Evolutionary conservation across 2,329 filamentous ascomycete species (phyloP).

Genomic region (Verticillium dahliae): DNA sequence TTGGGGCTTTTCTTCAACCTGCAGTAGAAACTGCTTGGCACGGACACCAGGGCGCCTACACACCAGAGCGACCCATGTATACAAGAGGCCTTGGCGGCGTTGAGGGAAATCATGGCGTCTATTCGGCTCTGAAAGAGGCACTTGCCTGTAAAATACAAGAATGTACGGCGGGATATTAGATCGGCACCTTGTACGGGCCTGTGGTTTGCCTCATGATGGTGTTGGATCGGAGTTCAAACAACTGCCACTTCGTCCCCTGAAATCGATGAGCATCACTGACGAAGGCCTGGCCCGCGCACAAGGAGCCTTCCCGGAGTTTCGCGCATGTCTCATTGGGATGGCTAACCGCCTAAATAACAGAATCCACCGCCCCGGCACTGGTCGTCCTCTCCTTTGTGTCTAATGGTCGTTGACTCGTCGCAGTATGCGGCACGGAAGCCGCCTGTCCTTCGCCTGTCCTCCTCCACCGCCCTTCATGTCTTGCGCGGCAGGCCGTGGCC

Average conservation of each 20-base stretch:
- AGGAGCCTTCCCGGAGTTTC: neutral
- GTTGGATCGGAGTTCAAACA: neutral
- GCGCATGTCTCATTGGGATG: neutral
- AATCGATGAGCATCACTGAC: neutral
- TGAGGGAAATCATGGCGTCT: neutral
- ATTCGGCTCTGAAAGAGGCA: slow-evolving; percentile 1
- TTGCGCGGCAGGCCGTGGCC: neutral
- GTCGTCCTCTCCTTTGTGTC: neutral
- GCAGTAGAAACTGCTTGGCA: neutral
- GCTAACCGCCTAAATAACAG: slow-evolving; percentile 1
- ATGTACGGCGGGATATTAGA: neutral
- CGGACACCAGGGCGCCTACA: slow-evolving; percentile 5
- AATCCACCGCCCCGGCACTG: slow-evolving; percentile 7
- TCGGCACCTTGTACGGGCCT: neutral
- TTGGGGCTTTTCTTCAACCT: neutral
- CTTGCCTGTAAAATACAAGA: slow-evolving; percentile 1
- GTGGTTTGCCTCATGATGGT: neutral
- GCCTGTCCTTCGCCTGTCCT: neutral
- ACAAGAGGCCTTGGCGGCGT: slow-evolving; percentile 10
- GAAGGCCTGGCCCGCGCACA: neutral
- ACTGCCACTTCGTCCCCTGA: neutral
- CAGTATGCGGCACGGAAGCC: neutral
- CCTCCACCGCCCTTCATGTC: neutral
- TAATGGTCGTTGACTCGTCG: slow-evolving; percentile 3
- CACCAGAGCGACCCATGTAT: slow-evolving; percentile 6